These are phyloP conservation scores for Hypoxylon sp. DNA, from an alignment of 2,329 filamentous ascomycete species.

Conservation along the genomic window DNA sequence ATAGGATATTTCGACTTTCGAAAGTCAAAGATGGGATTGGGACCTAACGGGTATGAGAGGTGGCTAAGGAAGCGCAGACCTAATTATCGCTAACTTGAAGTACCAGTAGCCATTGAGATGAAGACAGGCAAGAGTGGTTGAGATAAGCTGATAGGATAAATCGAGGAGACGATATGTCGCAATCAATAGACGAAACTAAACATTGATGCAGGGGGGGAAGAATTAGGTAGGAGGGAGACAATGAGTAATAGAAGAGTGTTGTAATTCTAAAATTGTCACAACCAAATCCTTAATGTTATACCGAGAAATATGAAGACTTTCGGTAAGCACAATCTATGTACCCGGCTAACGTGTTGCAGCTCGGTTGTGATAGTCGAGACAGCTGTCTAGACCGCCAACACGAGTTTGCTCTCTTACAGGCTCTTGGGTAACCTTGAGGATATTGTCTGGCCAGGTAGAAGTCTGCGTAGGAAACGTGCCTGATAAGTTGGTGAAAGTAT, in stretches of 20 bases:
- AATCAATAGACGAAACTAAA: conserved; percentile 1
- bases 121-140: conserved; percentile 4
- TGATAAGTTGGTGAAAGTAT: conserved; percentile 12
- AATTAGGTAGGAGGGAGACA: background rate
- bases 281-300: conserved; percentile 33
- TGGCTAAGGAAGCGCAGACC: conserved; percentile 15
- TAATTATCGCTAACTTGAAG: conserved; percentile 16
- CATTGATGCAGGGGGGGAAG: background rate
- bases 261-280: conserved; percentile 8
- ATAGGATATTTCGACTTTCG: background rate
- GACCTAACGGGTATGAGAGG: conserved; percentile 1
- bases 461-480: background rate
- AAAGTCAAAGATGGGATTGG: conserved; percentile 3
- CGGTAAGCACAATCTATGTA: conserved; percentile 12
- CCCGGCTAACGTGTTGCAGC: conserved; percentile 19
- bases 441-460: conserved; percentile 8
- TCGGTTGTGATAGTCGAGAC: conserved; percentile 6
- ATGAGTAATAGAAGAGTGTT: background rate
- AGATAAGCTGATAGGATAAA: background rate
- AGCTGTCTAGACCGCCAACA: background rate
- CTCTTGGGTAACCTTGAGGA: background rate
- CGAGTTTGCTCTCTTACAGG: conserved; percentile 26
- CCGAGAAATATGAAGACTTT: conserved; percentile 27
- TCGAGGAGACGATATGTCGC: conserved; percentile 2
- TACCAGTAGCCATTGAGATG: conserved; percentile 26